Evolutionary conservation across 2,329 filamentous ascomycete genomes (phyloP), one percentile per base, ranked within the genome.

Genomic region (Claviceps digitariae): DNA sequence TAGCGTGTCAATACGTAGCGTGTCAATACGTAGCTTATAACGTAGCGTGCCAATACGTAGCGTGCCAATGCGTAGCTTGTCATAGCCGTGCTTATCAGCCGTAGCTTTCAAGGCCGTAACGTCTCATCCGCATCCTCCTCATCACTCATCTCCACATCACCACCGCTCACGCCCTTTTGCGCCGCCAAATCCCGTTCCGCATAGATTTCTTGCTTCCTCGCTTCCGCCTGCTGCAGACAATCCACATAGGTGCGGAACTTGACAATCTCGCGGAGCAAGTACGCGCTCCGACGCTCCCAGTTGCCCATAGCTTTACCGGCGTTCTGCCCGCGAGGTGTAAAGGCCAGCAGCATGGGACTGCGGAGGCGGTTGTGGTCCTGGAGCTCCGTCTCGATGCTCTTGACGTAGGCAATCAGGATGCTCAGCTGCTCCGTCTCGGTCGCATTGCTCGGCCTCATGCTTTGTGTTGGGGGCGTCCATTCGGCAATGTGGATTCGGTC

Each of bases 221-320:
- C 70, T 60, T 86, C 81, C 0, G 90, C 90, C 40, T 81, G 79
- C 54, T 82, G 76, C 50, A 98, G 72, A 36, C 82, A 84, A 66
- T 97, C 93, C 60, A 96, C 90, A 64, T 97, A 98, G 0, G 90
- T 97, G 56, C 86, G 78, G 71, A 95, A 97, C 69, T 97, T 97
- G 68, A 97, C 90, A 66, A 94, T 96, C 72, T 98, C 93, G 38
- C 87, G 78, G 13, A 97, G 76, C 43, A 98, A 72, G 65, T 97
- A 95, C 31, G 87, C 84, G 53, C 88, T 94, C 73, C 97, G 97
- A 64, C 86, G 83, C 73, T 98, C 90, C 91, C 93, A 98, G 68
- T 98, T 98, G 21, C 84, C 78, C 86, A 97, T 91, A 17, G 91
- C 89, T 68, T 86, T 90, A 57, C 74, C 74, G 17, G 84, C 80